A percentile compares a stretch with the other conserved stretches of the same genome.
Evolutionary conservation across 1,139 yeast genomes (phyloP).

Genomic region (Lodderomyces metapsilosis): DNA sequence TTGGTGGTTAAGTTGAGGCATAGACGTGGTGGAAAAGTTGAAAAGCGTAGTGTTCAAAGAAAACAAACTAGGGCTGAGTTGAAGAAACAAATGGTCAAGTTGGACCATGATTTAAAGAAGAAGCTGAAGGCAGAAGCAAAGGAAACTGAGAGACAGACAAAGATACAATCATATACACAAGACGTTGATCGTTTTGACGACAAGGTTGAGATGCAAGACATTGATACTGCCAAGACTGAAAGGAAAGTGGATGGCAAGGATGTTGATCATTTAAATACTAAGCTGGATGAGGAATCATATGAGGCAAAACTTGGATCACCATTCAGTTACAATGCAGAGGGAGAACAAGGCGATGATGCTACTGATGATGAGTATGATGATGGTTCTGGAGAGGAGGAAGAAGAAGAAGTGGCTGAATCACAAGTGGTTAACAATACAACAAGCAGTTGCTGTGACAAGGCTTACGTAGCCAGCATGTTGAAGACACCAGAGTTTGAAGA

Average conservation of each 20-base stretch:
- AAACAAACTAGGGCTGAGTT: not conserved
- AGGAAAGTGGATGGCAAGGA: not conserved
- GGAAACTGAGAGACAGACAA: not conserved
- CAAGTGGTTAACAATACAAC: not conserved
- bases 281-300: no score
- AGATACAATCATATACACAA: no score
- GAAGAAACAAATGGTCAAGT: not conserved
- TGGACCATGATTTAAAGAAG: not conserved
- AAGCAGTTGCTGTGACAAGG: no score
- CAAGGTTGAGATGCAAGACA: not conserved
- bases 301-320: constrained; percentile 1
- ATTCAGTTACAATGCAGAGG: not conserved
- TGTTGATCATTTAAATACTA: no score
- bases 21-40: not conserved
- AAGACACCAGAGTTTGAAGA: not conserved
- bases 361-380: not conserved
- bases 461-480: not conserved
- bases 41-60: not conserved
- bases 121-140: not conserved
- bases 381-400: not conserved
- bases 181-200: not conserved
- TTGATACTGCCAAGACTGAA: not conserved
- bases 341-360: not conserved
- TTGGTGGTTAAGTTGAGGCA: not conserved
- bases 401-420: not conserved